These are phyloP conservation scores for Pseudisothecium myosuroides DNA, from an alignment of 225 moss, liverwort and hornwort species.

Conservation along the genomic window DNA sequence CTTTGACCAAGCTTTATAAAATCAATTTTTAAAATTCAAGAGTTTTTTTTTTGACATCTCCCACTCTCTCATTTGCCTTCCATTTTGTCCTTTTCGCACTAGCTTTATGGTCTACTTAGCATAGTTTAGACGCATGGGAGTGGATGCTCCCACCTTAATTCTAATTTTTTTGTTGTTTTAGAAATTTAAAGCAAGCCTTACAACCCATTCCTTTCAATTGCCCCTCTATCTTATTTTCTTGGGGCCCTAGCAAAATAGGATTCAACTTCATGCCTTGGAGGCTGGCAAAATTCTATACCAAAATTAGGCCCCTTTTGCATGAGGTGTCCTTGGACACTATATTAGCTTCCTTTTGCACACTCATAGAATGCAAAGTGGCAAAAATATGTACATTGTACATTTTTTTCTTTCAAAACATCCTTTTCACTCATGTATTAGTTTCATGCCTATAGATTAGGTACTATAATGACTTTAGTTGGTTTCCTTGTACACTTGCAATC, in stretches of 20 bases:
- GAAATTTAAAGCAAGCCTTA: background rate
- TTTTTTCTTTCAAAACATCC: background rate
- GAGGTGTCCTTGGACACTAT: background rate
- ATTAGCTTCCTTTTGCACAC: rapidly evolving
- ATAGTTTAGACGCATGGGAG: no score
- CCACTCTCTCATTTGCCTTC: no score
- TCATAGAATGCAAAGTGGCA: rapidly evolving
- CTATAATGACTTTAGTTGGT: background rate
- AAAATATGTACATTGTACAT: background rate
- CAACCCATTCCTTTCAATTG: rapidly evolving
- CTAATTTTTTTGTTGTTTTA: background rate
- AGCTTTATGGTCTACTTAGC: no score
- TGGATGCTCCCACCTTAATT: no score
- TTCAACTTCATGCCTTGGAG: background rate
- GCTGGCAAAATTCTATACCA: rapidly evolving
- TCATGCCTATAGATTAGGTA: background rate
- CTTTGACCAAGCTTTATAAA: no score
- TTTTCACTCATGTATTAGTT: background rate
- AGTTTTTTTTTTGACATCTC: no score
- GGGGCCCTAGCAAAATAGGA: background rate
- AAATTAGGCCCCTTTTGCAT: rapidly evolving
- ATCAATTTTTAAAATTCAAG: no score
- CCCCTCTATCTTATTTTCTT: background rate
- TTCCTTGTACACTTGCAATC: background rate
- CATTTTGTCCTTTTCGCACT: no score